Evolutionary conservation across 1,139 yeast species (phyloP), one percentile per base, ranked within the genome.

Genomic region (Citeromyces siamensis): DNA sequence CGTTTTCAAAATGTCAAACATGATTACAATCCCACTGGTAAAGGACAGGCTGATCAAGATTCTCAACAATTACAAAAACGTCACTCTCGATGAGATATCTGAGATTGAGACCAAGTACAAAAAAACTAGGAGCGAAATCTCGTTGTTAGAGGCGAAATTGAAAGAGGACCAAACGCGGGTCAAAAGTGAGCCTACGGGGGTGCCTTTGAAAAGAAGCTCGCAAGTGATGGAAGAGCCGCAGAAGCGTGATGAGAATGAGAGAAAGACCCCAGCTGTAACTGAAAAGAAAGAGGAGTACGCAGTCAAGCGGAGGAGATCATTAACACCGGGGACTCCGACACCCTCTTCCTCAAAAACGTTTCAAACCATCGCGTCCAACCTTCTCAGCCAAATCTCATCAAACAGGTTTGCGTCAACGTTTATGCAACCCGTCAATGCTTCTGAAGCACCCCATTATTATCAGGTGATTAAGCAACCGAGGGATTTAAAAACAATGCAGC

Each of bases 361-460:
- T 53, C 76, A 71, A 43, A 60, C 64, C 27, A 62, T 74, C 32
- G 75, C 79, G 0, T 57, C 64, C 19, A 82, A 79, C 35, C 60
- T 82, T 20, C 57, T 82, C 37, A 66, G 72, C 17, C 75, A 78
- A 42, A 74, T 82, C 10, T 69, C 78, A 36, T 77, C 84, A 1
- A 82, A 80, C 54, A 60, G 84, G 39, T 79, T 72, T 46, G 82
- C 93, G 0, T 78, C 88, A 0, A 79, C 84, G 39, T 82, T 82
- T 51, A 54, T 78, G 28, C 72, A 69, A 40, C 84, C 93, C 0
- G 93, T 82, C 9, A 71, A 66, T 46, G 68, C 66, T 39, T 62
- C 69, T 42, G 83, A 73, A 39, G 90, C 86, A 2, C 84, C 83
- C 3, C 72, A 76, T 38, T 83, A 82, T 48, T 66, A 71, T 48